These are phyloP conservation scores for Pulveroboletus sp. DNA, from an alignment of 768 basidiomycete species.

Conservation along the genomic window DNA sequence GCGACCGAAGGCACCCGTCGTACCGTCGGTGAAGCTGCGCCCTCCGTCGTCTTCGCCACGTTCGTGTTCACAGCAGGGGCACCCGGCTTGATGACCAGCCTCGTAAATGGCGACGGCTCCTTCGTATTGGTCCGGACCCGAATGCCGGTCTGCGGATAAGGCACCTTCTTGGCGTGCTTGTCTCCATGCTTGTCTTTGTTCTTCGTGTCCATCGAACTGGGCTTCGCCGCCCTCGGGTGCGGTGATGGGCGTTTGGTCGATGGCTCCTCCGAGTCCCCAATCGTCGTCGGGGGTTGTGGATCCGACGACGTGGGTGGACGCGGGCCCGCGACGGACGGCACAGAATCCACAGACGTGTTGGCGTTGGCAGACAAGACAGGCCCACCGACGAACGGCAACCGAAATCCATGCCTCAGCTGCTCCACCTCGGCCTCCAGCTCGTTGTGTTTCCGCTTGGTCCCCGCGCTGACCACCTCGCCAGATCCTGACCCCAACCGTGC, in stretches of 20 bases:
- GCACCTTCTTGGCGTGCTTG: constrained; percentile 39
- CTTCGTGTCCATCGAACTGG: too few species aligned
- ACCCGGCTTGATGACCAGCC: neutral
- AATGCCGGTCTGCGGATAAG: constrained; percentile 44
- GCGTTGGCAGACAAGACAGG: constrained; percentile 25
- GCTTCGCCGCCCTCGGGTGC: constrained; percentile 10
- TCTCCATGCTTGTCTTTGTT: constrained; percentile 33
- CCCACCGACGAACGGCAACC: constrained; percentile 41
- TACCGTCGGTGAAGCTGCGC: constrained; percentile 5
- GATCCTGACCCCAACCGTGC: constrained; percentile 16
- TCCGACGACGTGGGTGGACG: neutral
- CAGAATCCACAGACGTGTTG: neutral
- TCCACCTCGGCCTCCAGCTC: constrained; percentile 36
- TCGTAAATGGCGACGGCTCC: constrained; percentile 23
- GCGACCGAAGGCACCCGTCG: constrained; percentile 12
- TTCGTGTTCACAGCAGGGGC: too few species aligned
- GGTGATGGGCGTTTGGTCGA: constrained; percentile 14
- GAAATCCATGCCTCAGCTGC: constrained; percentile 33
- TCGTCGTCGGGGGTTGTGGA: neutral
- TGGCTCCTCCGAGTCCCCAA: constrained; percentile 10
- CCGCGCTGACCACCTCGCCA: constrained; percentile 19
- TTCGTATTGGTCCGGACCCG: constrained; percentile 44
- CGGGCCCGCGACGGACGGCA: neutral
- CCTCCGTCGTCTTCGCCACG: constrained; percentile 10
- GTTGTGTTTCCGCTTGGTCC: constrained; percentile 43